Conservation (phyloP, 2,329 filamentous ascomycete genomes). For the Geosmithia morbida region DNA sequence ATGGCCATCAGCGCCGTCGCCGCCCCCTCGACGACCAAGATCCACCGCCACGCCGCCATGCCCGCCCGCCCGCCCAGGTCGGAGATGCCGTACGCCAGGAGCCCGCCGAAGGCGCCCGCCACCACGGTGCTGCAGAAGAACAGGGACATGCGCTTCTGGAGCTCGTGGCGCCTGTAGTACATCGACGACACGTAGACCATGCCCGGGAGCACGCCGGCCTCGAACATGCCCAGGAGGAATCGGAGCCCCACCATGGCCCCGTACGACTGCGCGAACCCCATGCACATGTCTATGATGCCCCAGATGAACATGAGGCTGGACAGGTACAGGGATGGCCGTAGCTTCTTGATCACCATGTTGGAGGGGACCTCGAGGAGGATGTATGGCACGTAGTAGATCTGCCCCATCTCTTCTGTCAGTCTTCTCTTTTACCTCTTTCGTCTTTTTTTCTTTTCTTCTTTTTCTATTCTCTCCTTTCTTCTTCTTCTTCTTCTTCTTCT, state of each 20-base stretch:
- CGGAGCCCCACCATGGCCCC: slow-evolving; percentile 16
- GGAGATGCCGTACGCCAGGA: slow-evolving; percentile 27
- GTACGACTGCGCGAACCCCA: slow-evolving; percentile 20
- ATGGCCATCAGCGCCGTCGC: slow-evolving; percentile 19
- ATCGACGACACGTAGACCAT: slow-evolving; percentile 13
- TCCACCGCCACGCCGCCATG: slow-evolving; percentile 32
- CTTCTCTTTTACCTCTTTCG: too few relatives aligned
- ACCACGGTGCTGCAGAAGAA: slow-evolving; percentile 20
- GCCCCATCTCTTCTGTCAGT: too few relatives aligned
- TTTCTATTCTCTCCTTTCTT: background rate
- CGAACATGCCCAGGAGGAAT: slow-evolving; percentile 23
- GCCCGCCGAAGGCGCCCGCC: slow-evolving; percentile 27
- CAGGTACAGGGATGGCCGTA: slow-evolving; percentile 23
- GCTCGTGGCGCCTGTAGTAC: slow-evolving; percentile 15
- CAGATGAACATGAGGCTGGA: slow-evolving; percentile 22
- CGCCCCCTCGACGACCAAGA: slow-evolving; percentile 37
- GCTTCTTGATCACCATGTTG: slow-evolving; percentile 26
- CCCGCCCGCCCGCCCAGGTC: slow-evolving; percentile 26
- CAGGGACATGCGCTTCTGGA: slow-evolving; percentile 13
- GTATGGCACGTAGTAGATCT: slow-evolving; percentile 24
- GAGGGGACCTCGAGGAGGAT: slow-evolving; percentile 30
- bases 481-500: background rate
- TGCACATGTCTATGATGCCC: slow-evolving; percentile 22
- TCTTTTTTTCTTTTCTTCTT: background rate
- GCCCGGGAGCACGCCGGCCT: slow-evolving; percentile 23